Conservation (phyloP, 2,329 filamentous ascomycete species). For the Metarhizium rileyi region DNA sequence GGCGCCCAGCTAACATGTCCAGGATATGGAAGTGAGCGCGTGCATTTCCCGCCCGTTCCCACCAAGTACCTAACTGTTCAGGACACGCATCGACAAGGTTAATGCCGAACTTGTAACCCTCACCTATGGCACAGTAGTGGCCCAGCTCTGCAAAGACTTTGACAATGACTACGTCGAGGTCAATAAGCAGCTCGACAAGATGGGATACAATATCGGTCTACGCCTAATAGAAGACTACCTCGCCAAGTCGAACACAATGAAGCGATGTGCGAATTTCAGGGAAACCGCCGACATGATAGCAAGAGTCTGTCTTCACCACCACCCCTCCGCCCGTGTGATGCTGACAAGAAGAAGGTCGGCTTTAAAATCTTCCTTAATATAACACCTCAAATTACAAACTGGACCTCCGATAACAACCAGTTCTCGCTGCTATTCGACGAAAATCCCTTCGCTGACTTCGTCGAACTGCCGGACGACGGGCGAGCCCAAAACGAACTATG, state of each 20-base stretch:
- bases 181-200: constrained; percentile 95
- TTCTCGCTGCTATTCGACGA: constrained; percentile 96
- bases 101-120: constrained; percentile 95
- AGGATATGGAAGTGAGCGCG: constrained; percentile 85
- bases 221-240: constrained; percentile 96
- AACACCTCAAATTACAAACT: constrained; percentile 85
- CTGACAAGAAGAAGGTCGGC: constrained; percentile 56
- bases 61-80: constrained; percentile 30
- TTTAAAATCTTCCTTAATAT: constrained; percentile 99
- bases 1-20: constrained; percentile 20
- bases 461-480: constrained; percentile 92
- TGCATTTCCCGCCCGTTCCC: not conserved
- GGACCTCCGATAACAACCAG: constrained; percentile 91
- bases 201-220: constrained; percentile 98
- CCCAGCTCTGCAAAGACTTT: constrained; percentile 93
- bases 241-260: constrained; percentile 84
- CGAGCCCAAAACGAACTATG: constrained; percentile 92
- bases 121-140: constrained; percentile 95
- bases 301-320: constrained; percentile 48
- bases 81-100: constrained; percentile 92
- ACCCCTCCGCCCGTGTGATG: not conserved
- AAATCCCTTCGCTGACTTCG: constrained; percentile 93
- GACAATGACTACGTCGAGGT: constrained; percentile 90
- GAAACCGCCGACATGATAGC: constrained; percentile 97
- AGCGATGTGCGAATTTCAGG: constrained; percentile 82